Percentiles rank a stretch among this genome's conserved stretches.
Evolutionary conservation across 106 monocot genomes (phyloP).

Genomic region (Phalaenopsis aphrodite): DNA sequence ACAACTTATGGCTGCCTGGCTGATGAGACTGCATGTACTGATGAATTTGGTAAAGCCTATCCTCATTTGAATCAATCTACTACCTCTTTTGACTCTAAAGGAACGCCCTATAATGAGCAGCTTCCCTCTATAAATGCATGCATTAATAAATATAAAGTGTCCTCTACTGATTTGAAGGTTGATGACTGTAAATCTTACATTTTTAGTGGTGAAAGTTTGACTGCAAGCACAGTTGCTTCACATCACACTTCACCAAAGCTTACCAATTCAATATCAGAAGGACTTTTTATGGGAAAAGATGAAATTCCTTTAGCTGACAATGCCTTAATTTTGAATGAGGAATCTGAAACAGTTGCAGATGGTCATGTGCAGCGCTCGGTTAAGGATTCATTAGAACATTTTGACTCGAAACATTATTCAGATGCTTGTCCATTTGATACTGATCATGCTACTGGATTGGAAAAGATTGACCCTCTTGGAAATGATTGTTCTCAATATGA

Average conservation of each 20-base stretch:
- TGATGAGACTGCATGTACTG: conserved; percentile 11
- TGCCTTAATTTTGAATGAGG: conserved; percentile 8
- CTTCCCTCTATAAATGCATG: background rate
- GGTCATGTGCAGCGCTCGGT: conserved; percentile 8
- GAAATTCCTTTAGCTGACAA: background rate
- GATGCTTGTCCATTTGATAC: conserved; percentile 27
- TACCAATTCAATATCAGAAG: background rate
- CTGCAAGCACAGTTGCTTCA: background rate
- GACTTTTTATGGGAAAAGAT: background rate
- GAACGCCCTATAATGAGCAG: background rate
- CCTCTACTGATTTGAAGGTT: conserved; percentile 5
- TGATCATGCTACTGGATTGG: conserved; percentile 25
- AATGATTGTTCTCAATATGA: conserved; percentile 91
- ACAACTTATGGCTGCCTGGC: background rate
- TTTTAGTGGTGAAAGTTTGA: conserved; percentile 1
- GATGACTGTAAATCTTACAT: conserved; percentile 5
- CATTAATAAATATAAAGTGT: conserved; percentile 5
- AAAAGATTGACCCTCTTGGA: conserved; percentile 33
- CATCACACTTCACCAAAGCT: background rate
- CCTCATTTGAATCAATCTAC: conserved; percentile 3
- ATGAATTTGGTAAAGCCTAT: background rate
- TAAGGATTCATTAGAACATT: conserved; percentile 21
- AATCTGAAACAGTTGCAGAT: background rate
- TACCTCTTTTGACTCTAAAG: background rate
- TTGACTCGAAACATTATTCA: conserved; percentile 16